Conservation (phyloP, 2,329 filamentous ascomycete genomes). For the Monosporascus ibericus region DNA sequence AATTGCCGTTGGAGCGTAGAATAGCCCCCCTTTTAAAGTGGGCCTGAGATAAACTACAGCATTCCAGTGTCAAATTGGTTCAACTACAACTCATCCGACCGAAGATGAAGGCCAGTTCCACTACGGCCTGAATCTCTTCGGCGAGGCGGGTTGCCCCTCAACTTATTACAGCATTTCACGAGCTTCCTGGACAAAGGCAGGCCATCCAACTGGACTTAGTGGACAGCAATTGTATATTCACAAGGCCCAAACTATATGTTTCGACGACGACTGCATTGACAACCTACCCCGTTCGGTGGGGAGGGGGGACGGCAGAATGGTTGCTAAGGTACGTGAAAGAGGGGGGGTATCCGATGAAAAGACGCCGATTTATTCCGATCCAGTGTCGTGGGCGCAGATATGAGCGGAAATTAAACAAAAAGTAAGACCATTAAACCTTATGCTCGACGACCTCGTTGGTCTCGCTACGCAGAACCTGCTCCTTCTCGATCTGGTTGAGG, state of each 20-base stretch:
- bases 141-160: too few species aligned
- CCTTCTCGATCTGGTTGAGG: conserved; percentile 39
- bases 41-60: not conserved
- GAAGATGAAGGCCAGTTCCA: too few species aligned
- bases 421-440: conserved; percentile 13
- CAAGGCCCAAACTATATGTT: not conserved
- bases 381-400: not conserved
- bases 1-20: too few species aligned
- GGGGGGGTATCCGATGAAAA: not conserved
- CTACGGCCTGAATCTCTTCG: too few species aligned
- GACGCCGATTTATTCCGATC: not conserved
- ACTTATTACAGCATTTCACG: too few species aligned
- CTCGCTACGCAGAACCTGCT: conserved; percentile 20
- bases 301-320: not conserved
- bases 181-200: too few species aligned
- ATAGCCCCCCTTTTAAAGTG: not conserved
- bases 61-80: too few species aligned
- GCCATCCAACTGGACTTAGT: not conserved
- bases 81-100: too few species aligned
- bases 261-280: too few species aligned
- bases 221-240: not conserved
- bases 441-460: conserved; percentile 20
- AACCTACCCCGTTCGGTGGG: too few species aligned
- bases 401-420: not conserved
- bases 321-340: not conserved